Conservation (phyloP, 306 rosid genomes). For the Vigna radiata region DNA sequence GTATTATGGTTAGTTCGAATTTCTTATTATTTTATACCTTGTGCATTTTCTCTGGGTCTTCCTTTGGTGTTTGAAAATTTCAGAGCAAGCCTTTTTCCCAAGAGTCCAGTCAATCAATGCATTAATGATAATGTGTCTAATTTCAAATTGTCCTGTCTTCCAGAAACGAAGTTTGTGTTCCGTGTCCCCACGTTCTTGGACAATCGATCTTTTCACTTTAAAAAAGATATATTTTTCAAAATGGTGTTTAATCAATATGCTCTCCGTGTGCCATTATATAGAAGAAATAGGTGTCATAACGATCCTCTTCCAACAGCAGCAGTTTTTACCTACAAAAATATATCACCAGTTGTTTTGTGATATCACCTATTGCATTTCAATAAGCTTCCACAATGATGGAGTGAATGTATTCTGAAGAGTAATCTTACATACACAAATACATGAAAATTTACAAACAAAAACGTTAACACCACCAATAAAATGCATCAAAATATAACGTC, state of each 20-base stretch:
- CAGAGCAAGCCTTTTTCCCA: neutral
- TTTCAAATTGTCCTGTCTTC: conserved; percentile 9
- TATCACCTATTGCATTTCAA: conserved; percentile 7
- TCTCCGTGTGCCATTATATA: neutral
- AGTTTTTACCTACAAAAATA: conserved; percentile 3
- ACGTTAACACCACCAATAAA: neutral
- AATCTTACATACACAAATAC: neutral
- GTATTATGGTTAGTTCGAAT: neutral
- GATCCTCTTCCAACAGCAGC: neutral
- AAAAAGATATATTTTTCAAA: neutral
- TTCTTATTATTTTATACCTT: neutral
- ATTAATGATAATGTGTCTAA: neutral
- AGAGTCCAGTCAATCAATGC: neutral
- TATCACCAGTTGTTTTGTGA: conserved; percentile 14
- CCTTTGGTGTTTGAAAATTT: conserved; percentile 9
- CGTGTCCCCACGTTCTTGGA: neutral
- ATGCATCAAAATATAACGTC: neutral
- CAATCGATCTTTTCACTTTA: neutral
- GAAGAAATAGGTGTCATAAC: conserved; percentile 2
- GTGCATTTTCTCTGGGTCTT: neutral
- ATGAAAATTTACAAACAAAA: neutral
- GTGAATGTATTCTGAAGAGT: neutral
- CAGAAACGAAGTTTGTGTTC: neutral
- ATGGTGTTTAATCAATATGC: neutral
- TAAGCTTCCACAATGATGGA: neutral